Base-by-base conservation (phyloP, 495 filamentous ascomycete species). In the Xylaria telfairii region DNA sequence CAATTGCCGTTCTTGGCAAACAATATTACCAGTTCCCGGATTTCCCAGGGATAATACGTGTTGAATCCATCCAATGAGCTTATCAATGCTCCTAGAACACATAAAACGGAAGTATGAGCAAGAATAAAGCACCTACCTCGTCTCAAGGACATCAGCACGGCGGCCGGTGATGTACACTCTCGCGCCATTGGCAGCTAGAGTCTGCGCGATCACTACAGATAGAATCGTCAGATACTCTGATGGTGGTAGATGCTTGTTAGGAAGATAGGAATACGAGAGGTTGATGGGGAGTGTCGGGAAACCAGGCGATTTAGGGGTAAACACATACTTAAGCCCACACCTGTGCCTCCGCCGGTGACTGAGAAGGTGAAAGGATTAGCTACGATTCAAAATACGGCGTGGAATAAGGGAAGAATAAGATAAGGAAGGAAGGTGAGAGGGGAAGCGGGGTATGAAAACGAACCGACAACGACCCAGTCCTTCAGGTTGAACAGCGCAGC, bases 111-210 rank as follows among this genome's bases (percentile, higher is more conserved):
- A 4, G n/a, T 21, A 24, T 42, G 59, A 9, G 37, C 21, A 42
- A 62, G 7, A n/a, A n/a, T 5, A 28, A 21, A 28, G 8, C 4
- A 62, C 59, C 3, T 1, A 42, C 59, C 59, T 83, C 21, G 80
- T 81, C 57, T 88, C 79, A 0, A 90, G 83, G 2, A 86, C 79
- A 13, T 89, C 84, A 61, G 67, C 83, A 75, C 91, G 91, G 53
- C 92, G 90, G 4, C 92, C 93, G 9, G 91, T 92, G 70, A 96
- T 94, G 80, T 95, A 95, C 39, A 95, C 92, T 47, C 89, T 93
- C 21, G 93, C 92, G 47, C 93, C 92, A 77, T 94, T 95, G 32
- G 87, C 82, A 0, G 93, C 90, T 72, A 92, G 91, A 3, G 92
- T 91, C 74, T 94, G 90, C 0, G 92, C 90, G 70, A 92, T 92